Base-by-base conservation (phyloP, 345 rosid genomes). In the Pseudoturritis turrita region DNA sequence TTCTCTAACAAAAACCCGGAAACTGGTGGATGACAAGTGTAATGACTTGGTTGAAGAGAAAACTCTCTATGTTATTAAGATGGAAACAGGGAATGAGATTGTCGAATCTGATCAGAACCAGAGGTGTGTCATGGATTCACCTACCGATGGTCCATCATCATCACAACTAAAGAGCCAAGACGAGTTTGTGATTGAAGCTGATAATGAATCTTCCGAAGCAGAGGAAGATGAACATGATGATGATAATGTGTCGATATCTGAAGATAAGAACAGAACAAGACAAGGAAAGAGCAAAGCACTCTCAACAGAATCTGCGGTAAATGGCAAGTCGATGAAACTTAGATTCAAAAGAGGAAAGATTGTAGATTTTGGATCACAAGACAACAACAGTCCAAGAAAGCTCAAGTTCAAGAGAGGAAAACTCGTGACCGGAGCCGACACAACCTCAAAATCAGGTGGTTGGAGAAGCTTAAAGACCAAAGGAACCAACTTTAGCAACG, bases 401-500 rank as follows among this genome's bases (percentile, higher is more conserved):
- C 87, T 86, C 36, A 89, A 83, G 62, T 88, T 89, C 76, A 87
- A 85, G 81, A 78, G 62, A 73, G 87, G 89, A 68, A 84, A 81
- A 78, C 49, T 46, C 15, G 4, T 68, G 3, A 63, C 81, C 29
- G 81, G 78, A 29, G 75, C 75, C 53, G 78, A 72, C 67, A 79
- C 74, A 79, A 68, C 52, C 62, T 21, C 62, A 10, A 89, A 79
- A 62, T 37, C 77, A 35, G 71, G 69, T 33, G 62, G 68, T 59
- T 61, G 70, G 29, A 80, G 73, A 84, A 86, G 78, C 57, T 72
- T 81, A 45, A 86, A 78, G 85, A 80, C 74, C 81, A 71, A 76
- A 75, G 25, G 39, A 85, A 82, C 62, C 18, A 31, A 49, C 47
- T 25, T 31, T 2, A 69, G 26, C 26, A 54, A 62, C 18, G 54